Conservation (phyloP, 352 stramenopile species). For the Phytopythium cucurbitacearum region DNA sequence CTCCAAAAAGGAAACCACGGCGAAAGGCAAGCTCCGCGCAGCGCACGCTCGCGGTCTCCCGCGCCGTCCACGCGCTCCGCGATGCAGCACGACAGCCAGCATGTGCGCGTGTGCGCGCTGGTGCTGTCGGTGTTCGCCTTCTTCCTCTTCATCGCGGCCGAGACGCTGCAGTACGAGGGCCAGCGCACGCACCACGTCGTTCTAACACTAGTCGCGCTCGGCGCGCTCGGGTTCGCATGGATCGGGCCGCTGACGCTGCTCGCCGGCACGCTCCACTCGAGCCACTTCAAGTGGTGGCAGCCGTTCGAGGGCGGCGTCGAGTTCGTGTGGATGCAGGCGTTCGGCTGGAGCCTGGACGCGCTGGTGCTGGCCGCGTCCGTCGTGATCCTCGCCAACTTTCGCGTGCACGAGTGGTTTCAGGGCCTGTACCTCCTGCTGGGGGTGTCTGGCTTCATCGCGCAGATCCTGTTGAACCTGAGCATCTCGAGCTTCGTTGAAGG, state of each 20-base stretch:
- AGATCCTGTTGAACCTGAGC: constrained; percentile 56
- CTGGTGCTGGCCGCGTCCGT: constrained; percentile 35
- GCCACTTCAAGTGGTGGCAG: constrained; percentile 55
- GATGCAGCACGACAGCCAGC: constrained; percentile 41
- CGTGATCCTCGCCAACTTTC: constrained; percentile 39
- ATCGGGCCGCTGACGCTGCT: constrained; percentile 53
- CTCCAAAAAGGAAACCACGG: too few relatives aligned
- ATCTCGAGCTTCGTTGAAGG: constrained; percentile 38
- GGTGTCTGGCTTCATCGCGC: constrained; percentile 42
- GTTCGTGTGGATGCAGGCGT: constrained; percentile 65
- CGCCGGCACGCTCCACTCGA: constrained; percentile 33
- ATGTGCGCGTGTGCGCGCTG: constrained; percentile 48
- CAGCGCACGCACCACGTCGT: constrained; percentile 18
- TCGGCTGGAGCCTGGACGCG: constrained; percentile 49
- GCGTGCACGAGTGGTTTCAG: constrained; percentile 36
- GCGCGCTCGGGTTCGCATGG: constrained; percentile 48
- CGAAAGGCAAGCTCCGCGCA: too few relatives aligned
- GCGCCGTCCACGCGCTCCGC: too few relatives aligned
- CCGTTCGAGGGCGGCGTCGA: constrained; percentile 48
- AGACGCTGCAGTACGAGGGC: constrained; percentile 33
- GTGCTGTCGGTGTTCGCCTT: constrained; percentile 51
- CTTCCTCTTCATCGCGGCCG: constrained; percentile 55
- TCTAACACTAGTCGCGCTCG: constrained; percentile 40
- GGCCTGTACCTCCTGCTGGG: constrained; percentile 55
- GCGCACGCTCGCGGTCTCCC: background rate